These are phyloP conservation scores for Botryotinia narcissicola DNA, from an alignment of 2,329 filamentous ascomycete species.

Conservation along the genomic window DNA sequence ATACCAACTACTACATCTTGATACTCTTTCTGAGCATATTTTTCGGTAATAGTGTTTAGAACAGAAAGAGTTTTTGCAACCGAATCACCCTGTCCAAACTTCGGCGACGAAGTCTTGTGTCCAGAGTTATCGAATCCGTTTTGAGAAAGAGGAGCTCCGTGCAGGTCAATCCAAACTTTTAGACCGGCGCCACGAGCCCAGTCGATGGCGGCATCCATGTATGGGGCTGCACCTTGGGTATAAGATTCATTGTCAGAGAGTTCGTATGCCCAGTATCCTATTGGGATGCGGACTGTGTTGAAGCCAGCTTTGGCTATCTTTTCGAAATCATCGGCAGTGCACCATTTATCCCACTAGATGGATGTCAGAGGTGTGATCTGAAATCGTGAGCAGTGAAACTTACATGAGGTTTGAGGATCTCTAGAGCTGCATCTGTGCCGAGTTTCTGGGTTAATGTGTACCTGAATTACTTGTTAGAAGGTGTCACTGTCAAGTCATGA, in stretches of 20 bases:
- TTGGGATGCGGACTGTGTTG: slow-evolving; percentile 57
- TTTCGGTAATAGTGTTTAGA: slow-evolving; percentile 54
- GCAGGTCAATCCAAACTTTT: slow-evolving; percentile 59
- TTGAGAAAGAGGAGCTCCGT: slow-evolving; percentile 55
- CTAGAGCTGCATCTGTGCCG: slow-evolving; percentile 45
- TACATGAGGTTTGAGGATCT: slow-evolving; percentile 52
- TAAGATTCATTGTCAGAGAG: slow-evolving; percentile 50
- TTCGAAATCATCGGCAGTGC: slow-evolving; percentile 49
- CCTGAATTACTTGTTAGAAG: slow-evolving; percentile 4
- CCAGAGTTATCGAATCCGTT: slow-evolving; percentile 65
- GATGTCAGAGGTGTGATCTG: slow-evolving; percentile 31
- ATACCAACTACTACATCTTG: slow-evolving; percentile 59
- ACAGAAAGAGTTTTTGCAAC: slow-evolving; percentile 52
- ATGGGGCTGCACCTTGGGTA: slow-evolving; percentile 49
- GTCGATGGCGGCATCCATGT: slow-evolving; percentile 54
- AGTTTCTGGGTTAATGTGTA: slow-evolving; percentile 44
- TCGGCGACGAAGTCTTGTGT: slow-evolving; percentile 44
- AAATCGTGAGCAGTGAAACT: slow-evolving; percentile 1
- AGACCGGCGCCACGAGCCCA: slow-evolving; percentile 53
- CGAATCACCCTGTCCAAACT: slow-evolving; percentile 48
- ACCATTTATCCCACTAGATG: slow-evolving; percentile 37
- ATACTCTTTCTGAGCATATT: slow-evolving; percentile 53
- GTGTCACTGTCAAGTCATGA: neutral
- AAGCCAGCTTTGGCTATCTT: slow-evolving; percentile 56
- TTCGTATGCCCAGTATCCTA: slow-evolving; percentile 59